Evolutionary conservation across 2,329 filamentous ascomycete genomes (phyloP).

Genomic region (Fusarium tricinctum): DNA sequence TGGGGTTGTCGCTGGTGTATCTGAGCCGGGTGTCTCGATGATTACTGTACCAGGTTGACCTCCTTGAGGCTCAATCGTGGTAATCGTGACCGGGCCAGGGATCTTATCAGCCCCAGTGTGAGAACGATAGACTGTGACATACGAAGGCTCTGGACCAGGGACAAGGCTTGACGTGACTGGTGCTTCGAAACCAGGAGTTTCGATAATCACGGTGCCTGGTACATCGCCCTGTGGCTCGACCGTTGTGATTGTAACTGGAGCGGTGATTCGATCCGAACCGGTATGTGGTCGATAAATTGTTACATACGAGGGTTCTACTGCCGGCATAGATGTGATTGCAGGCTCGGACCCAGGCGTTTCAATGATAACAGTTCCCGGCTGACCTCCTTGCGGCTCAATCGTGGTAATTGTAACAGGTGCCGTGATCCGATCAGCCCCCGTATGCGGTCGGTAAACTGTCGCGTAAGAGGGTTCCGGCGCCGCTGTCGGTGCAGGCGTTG

Average conservation of each 20-base stretch:
- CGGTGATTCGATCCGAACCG: constrained; percentile 3
- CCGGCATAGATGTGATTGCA: constrained; percentile 1
- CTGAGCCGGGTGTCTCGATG: constrained; percentile 16
- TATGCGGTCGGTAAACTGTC: constrained; percentile 9
- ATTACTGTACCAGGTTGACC: constrained; percentile 15
- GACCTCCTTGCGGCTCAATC: constrained; percentile 3
- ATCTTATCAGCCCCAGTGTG: constrained; percentile 5
- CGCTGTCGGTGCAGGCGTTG: neutral
- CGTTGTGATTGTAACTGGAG: constrained; percentile 7
- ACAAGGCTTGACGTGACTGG: neutral
- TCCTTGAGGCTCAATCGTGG: neutral
- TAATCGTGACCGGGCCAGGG: constrained; percentile 7
- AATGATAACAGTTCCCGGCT: constrained; percentile 26
- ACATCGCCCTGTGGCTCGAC: neutral
- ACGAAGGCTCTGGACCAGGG: constrained; percentile 10
- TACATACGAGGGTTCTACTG: constrained; percentile 10
- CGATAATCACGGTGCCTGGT: constrained; percentile 29
- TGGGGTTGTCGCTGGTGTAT: constrained; percentile 1
- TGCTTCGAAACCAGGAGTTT: constrained; percentile 17
- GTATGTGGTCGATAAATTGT: constrained; percentile 14
- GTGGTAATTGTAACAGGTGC: constrained; percentile 12
- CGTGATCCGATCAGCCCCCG: neutral
- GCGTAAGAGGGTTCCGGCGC: constrained; percentile 12
- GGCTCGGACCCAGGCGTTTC: constrained; percentile 16
- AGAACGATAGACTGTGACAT: constrained; percentile 8